Evolutionary conservation across 2,329 filamentous ascomycete species (phyloP), one percentile per base, ranked within the genome.

Genomic region (Zarea fungicola): DNA sequence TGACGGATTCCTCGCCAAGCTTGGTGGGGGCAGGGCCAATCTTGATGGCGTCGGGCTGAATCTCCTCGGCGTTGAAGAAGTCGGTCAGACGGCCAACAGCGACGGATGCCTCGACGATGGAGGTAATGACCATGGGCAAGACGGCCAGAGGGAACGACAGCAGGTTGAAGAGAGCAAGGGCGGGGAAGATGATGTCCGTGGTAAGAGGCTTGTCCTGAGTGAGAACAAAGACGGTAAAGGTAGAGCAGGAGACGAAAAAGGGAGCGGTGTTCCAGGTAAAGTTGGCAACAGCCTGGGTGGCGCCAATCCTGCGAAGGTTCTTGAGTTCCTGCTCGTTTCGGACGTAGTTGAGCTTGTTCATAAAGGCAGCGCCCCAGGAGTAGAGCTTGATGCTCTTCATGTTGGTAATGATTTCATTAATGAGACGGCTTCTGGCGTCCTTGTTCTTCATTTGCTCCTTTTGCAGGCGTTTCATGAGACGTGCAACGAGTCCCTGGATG

Each of bases 361-460:
- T 96, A 64, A 99, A 99, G 13, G 93, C 92, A 25, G 85, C 86
- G 26, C 91, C 92, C 93, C 93, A 99, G 25, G 93, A 93, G 65
- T 96, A 99, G 18, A 99, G 80, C 72, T 99, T 99, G 74, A 99
- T 93, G 64, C 90, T 95, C 75, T 99, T 99, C 88, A 99, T 99
- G 70, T 97, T 97, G 75, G 95, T 96, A 62, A 99, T 76, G 56
- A 99, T 99, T 68, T 99, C 93, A 6, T 92, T 95, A 76, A 97
- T 96, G 51, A 99, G 72, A 42, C 92, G 83, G 40, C 91, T 96
- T 62, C 93, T 83, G 32, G 90, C 80, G 61, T 99, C 93, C 72
- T 99, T 99, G 73, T 97, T 97, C 75, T 95, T 95, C 93, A 99
- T 99, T 72, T 99, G 93, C 55, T 84, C 77, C 69, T 97, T 95